phyloP scores from a whole-genome alignment of 352 stramenopile genomes.

The Pythium phragmitis region DNA sequence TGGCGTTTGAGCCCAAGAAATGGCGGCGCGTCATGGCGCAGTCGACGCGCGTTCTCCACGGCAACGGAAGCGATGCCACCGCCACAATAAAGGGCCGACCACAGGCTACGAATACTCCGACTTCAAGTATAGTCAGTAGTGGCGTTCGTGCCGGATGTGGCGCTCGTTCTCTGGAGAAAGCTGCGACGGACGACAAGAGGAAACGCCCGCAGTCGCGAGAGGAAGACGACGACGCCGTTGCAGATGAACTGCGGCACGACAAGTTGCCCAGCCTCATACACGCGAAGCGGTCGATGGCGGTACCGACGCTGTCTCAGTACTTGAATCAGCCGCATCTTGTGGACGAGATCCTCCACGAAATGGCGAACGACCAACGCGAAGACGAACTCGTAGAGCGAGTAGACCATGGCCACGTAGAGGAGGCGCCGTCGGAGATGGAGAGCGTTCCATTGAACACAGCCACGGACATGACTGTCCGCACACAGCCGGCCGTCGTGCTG shows the following conservation, averaged over 20 bases:
- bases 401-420: background rate
- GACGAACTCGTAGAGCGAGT: background rate
- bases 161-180: background rate
- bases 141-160: no score
- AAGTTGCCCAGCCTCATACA: background rate
- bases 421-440: background rate
- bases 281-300: background rate
- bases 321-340: slow-evolving; percentile 27
- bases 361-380: background rate
- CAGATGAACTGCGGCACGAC: background rate
- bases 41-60: slow-evolving; percentile 30
- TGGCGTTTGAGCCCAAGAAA: slow-evolving; percentile 56
- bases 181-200: background rate
- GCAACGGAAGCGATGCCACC: slow-evolving; percentile 1
- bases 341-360: slow-evolving; percentile 25
- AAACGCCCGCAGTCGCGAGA: slow-evolving; percentile 30
- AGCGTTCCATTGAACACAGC: background rate
- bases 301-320: slow-evolving; percentile 22
- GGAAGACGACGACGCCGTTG: slow-evolving; percentile 26
- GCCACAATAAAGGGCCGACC: background rate
- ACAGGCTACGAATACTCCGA: background rate
- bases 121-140: background rate
- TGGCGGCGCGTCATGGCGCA: slow-evolving; percentile 51
- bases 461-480: background rate
- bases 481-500: slow-evolving; percentile 15